Conservation (phyloP, 176 grass and related monocot genomes). For the Urochloa ruziziensis region DNA sequence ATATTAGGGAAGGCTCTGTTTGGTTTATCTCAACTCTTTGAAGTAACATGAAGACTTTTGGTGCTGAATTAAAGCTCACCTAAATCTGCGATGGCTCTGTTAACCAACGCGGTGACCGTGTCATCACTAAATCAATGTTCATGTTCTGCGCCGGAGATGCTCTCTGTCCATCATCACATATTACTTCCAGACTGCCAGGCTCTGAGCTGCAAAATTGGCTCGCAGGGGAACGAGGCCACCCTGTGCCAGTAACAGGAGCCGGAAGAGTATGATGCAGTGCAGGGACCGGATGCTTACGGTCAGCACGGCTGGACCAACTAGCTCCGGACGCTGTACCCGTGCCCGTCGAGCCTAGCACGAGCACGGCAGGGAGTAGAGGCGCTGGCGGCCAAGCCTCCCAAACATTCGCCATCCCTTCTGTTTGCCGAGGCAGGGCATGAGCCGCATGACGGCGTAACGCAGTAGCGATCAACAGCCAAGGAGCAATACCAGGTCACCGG, state of each 20-base stretch:
- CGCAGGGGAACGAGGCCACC: too few relatives aligned
- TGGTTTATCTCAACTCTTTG: not conserved
- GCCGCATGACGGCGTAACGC: not conserved
- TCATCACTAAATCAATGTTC: not conserved
- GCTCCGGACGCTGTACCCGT: not conserved
- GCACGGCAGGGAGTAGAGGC: too few relatives aligned
- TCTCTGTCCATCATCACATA: too few relatives aligned
- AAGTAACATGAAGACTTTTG: not conserved
- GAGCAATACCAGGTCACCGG: not conserved
- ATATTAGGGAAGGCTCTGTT: constrained; percentile 9
- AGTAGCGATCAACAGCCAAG: not conserved
- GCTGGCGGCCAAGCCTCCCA: too few relatives aligned
- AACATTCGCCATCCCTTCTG: too few relatives aligned
- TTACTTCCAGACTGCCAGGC: too few relatives aligned
- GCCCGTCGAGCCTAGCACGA: not conserved
- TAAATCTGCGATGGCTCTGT: not conserved
- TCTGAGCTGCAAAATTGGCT: not conserved
- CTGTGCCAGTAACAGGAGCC: not conserved
- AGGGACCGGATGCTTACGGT: not conserved
- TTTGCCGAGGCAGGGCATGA: too few relatives aligned
- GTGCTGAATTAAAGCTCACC: not conserved
- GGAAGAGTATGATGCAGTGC: too few relatives aligned
- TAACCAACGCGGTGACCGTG: not conserved
- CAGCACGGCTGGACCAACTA: not conserved
- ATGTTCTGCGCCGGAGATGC: not conserved